Evolutionary conservation across 2,329 filamentous ascomycete genomes (phyloP), one percentile per base, ranked within the genome.

Genomic region (Neonectria punicea): DNA sequence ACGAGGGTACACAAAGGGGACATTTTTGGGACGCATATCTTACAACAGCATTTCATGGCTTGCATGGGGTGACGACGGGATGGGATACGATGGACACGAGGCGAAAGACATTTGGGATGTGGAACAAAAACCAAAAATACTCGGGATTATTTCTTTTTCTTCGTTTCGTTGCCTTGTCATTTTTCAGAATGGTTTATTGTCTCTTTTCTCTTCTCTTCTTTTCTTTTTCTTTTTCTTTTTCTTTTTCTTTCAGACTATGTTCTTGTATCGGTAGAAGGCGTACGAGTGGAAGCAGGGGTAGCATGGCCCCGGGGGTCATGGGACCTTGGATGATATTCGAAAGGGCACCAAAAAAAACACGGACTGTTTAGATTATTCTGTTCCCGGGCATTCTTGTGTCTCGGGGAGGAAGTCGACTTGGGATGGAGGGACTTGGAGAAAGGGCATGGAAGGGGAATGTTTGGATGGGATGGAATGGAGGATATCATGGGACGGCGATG

Each of bases 111-210:
- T 60, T 56, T 53, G 66, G 56, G 47, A 71, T 62, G 56, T 28
- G 60, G 62, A 55, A 63, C 55, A 66, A 67, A 73, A 70, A 64
- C 58, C 51, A 65, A 74, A 69, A 67, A 65, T 50, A 64, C 28
- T 32, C 54, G 59, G 61, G 46, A 56, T 20, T 60, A 55, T 65
- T 55, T 25, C 20, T 57, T 39, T 59, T 61, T 47, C 53, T 71
- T 70, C 67, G 46, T 58, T 73, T 73, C 68, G 53, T 57, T 54
- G 54, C 30, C 54, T 71, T 70, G 62, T 68, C 50, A 39, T 70
- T 74, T 69, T 55, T 63, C 61, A 61, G 54, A 56, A 47, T 63
- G 57, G 30, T 59, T 70, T 53, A 20, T 61, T 46, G 60, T 57
- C 43, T 55, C 32, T 34, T 53, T 43, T 25, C 25, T 25, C 25